Evolutionary conservation across 495 filamentous ascomycete species (phyloP).

Genomic region (Halenospora varia): DNA sequence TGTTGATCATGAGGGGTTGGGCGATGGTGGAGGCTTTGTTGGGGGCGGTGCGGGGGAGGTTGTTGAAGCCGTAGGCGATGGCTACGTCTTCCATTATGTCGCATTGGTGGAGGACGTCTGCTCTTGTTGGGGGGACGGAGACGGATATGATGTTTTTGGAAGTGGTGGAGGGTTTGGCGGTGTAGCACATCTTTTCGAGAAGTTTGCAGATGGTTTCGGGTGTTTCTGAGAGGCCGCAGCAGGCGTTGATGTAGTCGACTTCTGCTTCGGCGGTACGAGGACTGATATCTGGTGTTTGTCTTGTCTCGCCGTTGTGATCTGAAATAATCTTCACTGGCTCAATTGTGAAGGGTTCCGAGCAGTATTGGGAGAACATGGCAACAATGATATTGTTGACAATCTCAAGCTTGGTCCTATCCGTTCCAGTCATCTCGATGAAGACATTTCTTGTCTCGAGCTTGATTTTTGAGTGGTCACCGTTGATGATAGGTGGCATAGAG

Average conservation of each 20-base stretch:
- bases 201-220: constrained; percentile 68
- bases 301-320: constrained; percentile 79
- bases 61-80: constrained; percentile 95
- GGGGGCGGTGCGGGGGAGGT: constrained; percentile 77
- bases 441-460: constrained; percentile 82
- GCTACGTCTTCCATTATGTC: constrained; percentile 99
- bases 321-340: constrained; percentile 91
- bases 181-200: constrained; percentile 81
- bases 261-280: constrained; percentile 75
- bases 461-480: constrained; percentile 95
- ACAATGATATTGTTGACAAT: constrained; percentile 94
- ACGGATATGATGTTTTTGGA: constrained; percentile 69
- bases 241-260: constrained; percentile 87
- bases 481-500: constrained; percentile 96
- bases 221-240: constrained; percentile 75
- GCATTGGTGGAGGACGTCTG: constrained; percentile 92
- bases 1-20: constrained; percentile 86
- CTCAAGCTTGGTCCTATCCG: constrained; percentile 93
- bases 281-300: constrained; percentile 73
- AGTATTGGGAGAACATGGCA: constrained; percentile 95
- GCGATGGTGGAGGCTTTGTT: constrained; percentile 80
- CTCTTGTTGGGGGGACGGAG: constrained; percentile 79
- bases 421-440: constrained; percentile 96
- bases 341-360: constrained; percentile 81
- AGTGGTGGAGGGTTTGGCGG: constrained; percentile 62